Base-by-base conservation (phyloP, 2,329 filamentous ascomycete genomes). In the Raffaelea arxii region DNA sequence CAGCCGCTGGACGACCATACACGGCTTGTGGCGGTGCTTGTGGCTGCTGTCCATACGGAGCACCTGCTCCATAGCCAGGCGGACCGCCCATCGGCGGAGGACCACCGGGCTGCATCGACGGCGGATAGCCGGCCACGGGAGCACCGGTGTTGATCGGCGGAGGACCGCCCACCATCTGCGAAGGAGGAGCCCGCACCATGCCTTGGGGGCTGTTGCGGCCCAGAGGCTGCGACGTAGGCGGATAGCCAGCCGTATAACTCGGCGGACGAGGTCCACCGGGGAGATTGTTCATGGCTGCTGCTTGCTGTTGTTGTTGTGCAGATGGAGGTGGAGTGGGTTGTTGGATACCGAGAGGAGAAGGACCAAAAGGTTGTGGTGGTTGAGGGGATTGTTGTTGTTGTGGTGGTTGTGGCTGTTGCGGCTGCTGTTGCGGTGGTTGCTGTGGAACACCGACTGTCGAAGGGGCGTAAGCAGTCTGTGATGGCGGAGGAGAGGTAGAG, bases 61-160 rank as follows among this genome's bases (percentile, higher is more conserved):
- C 57, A 41, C 65, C 69, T 47, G 65, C 66, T 50, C 65, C 70
- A 51, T 73, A 73, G 27, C 67, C 67, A 41, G 69, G 69, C 44
- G 69, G 68, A 37, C 66, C 69, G 46, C 59, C 70, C 41, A 62
- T 55, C 7, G 65, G 65, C 25, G 63, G 72, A 51, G 68, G 69
- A 40, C 62, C 62, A 46, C 65, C 65, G 27, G 62, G 64, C 46
- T 61, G 63, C 66, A 74, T 74, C 52, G 71, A 69, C 24, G 77
- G 77, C 57, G 78, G 78, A 59, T 82, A 82, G 49, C 77, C 78
- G 46, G 68, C 60, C 50, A 74, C 62, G 49, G 76, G 75, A 52
- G 76, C 72, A 53, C 73, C 74, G 48, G 79, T 83, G 65, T 82
- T 82, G 66, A 83, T 82, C 55, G 79, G 79, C 54, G 78, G 77